Evolutionary conservation across 2,329 filamentous ascomycete species (phyloP), one percentile per base, ranked within the genome.

Genomic region (Xylaria sp.): DNA sequence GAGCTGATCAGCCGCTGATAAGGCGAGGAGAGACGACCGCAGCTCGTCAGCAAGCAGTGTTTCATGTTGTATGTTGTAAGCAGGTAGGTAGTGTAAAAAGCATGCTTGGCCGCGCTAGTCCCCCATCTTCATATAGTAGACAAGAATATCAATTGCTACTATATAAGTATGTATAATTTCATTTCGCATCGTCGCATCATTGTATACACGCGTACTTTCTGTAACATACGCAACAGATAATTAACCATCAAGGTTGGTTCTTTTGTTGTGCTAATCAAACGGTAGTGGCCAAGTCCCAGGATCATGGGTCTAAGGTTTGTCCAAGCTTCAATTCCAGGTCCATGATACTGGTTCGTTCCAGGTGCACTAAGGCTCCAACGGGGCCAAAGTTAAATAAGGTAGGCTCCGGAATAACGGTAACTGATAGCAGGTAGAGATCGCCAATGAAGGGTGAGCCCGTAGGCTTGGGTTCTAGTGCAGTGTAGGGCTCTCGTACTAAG

Each of bases 291-390:
- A 44, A 32, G 37, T 58, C 51, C 60, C 57, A 25, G 68, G 60
- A 64, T 69, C 37, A 61, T 67, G 60, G 68, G 37, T 67, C 48
- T 35, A 47, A 54, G 53, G 63, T 21, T 35, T 60, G 58, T 58
- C 47, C 47, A 42, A 69, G 50, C 60, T 69, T 51, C 60, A 35
- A 64, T 69, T 48, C 64, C 68, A 32, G 64, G 48, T 13, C 68
- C 64, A 64, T 64, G 60, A 67, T 67, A 63, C 60, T 62, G 64
- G 68, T 66, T 66, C 66, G 12, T 51, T 57, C 65, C 40, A 51
- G 18, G 16, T 59, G 21, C 57, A 58, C 58, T 55, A 50, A 23
- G 25, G 32, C 5, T 37, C 23, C 21, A 37, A 51, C 58, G 59
- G 50, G n/a, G n/a, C 58, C 50, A 48, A 21, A 63, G 40, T 51